Conservation (phyloP, 495 filamentous ascomycete genomes). For the Penicillium longicatenatum region DNA sequence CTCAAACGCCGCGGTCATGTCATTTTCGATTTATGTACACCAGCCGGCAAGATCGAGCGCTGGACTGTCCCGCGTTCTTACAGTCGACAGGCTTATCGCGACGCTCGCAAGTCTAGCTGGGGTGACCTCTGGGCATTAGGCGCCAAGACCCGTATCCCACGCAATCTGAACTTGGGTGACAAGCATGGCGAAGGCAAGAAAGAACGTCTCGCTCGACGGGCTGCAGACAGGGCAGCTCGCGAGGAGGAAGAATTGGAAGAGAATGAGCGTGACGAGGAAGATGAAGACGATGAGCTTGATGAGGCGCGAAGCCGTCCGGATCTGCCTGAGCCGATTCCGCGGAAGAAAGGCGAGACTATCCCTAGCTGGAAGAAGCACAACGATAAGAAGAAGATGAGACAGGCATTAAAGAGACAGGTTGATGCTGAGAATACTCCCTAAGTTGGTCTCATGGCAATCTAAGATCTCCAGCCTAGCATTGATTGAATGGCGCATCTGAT, state of each 20-base stretch:
- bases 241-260: slow-evolving; percentile 23
- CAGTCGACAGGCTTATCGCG: slow-evolving; percentile 77
- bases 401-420: slow-evolving; percentile 40
- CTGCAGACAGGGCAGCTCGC: slow-evolving; percentile 32
- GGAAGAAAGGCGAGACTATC: slow-evolving; percentile 44
- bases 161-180: slow-evolving; percentile 63
- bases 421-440: slow-evolving; percentile 17
- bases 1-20: slow-evolving; percentile 88
- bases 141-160: slow-evolving; percentile 75
- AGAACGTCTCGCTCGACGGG: slow-evolving; percentile 42
- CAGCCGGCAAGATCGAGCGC: slow-evolving; percentile 81
- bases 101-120: slow-evolving; percentile 88
- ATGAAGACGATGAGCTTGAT: slow-evolving; percentile 21
- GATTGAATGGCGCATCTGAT: slow-evolving; percentile 19
- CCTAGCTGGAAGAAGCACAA: slow-evolving; percentile 51
- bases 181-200: slow-evolving; percentile 59
- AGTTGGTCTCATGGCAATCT: slow-evolving; percentile 16
- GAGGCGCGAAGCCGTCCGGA: slow-evolving; percentile 22
- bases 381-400: slow-evolving; percentile 46
- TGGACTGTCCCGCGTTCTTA: slow-evolving; percentile 88
- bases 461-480: slow-evolving; percentile 8
- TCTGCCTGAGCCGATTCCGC: slow-evolving; percentile 22
- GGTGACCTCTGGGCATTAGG: slow-evolving; percentile 96
- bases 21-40: slow-evolving; percentile 88
- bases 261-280: slow-evolving; percentile 27